A percentile compares a stretch with the other conserved stretches of the same genome.
These are phyloP conservation scores for Candida dajiaensis DNA, from an alignment of 805 yeast genomes.

Conservation along the genomic window DNA sequence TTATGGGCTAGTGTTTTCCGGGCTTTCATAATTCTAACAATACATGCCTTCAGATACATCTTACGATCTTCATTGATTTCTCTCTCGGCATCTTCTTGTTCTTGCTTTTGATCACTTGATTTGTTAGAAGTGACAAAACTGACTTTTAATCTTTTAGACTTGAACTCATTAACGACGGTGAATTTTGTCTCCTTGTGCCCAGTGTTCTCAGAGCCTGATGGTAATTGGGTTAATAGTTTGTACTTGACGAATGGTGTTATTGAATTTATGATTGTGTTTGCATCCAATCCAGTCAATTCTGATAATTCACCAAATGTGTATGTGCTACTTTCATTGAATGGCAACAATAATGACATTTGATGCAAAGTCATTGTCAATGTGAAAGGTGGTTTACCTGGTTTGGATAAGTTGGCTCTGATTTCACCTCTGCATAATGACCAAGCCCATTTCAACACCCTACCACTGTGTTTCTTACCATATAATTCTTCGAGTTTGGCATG, in stretches of 20 bases:
- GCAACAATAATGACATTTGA: slow-evolving; percentile 80
- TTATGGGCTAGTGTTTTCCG: slow-evolving; percentile 75
- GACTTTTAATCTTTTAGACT: slow-evolving; percentile 76
- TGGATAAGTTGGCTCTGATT: slow-evolving; percentile 76
- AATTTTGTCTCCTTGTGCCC: slow-evolving; percentile 50
- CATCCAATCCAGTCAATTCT: slow-evolving; percentile 62
- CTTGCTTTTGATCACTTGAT: slow-evolving; percentile 52
- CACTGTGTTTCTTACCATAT: slow-evolving; percentile 72
- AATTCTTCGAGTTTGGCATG: slow-evolving; percentile 61
- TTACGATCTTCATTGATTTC: slow-evolving; percentile 85
- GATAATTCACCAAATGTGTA: slow-evolving; percentile 55
- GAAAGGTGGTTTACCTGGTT: slow-evolving; percentile 77
- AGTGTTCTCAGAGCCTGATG: slow-evolving; percentile 52
- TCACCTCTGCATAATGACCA: slow-evolving; percentile 95
- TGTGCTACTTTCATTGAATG: slow-evolving; percentile 68
- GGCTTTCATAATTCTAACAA: slow-evolving; percentile 95
- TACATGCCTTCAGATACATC: slow-evolving; percentile 83
- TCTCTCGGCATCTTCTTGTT: slow-evolving; percentile 65
- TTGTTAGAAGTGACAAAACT: slow-evolving; percentile 65
- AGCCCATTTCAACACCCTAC: slow-evolving; percentile 89
- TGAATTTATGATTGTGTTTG: slow-evolving; percentile 65
- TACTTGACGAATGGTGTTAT: slow-evolving; percentile 75
- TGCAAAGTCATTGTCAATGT: slow-evolving; percentile 74
- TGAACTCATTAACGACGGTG: slow-evolving; percentile 74
- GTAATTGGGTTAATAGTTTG: slow-evolving; percentile 63